These are phyloP conservation scores for Hortaea sp. DNA, from an alignment of 2,329 filamentous ascomycete species.

Conservation along the genomic window DNA sequence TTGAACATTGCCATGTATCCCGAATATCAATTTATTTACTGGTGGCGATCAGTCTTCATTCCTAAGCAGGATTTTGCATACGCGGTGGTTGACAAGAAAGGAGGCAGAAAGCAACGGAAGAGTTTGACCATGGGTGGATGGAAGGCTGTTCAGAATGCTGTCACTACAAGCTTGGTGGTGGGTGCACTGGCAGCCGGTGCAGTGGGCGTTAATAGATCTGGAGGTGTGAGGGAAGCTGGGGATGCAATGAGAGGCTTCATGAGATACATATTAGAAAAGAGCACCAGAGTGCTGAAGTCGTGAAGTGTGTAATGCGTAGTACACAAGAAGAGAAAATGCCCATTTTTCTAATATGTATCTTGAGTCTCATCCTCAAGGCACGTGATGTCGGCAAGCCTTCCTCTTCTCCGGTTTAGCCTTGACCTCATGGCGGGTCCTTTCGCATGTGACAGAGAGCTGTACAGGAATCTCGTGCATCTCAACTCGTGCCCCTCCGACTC, in stretches of 20 bases:
- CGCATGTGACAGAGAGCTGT: too few relatives aligned
- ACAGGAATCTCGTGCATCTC: too few relatives aligned
- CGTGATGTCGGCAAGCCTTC: too few relatives aligned
- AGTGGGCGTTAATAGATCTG: constrained; percentile 6
- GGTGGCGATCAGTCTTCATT: constrained; percentile 39
- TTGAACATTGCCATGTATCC: constrained; percentile 45
- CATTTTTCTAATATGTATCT: too few relatives aligned
- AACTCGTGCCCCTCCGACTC: too few relatives aligned
- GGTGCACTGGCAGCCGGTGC: constrained; percentile 4
- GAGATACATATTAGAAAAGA: neutral
- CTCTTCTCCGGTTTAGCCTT: too few relatives aligned
- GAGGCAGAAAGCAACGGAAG: constrained; percentile 5
- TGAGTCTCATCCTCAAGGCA: too few relatives aligned
- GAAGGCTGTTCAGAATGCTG: constrained; percentile 7
- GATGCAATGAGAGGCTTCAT: neutral
- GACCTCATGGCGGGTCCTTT: too few relatives aligned
- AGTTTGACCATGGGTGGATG: constrained; percentile 14
- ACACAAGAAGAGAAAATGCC: too few relatives aligned
- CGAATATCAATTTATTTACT: constrained; percentile 42
- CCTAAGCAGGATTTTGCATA: constrained; percentile 16
- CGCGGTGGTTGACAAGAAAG: constrained; percentile 5
- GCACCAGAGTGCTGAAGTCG: neutral
- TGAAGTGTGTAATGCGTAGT: too few relatives aligned
- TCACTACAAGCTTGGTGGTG: constrained; percentile 2
- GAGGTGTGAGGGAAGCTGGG: constrained; percentile 2